Evolutionary conservation across 208 protist genomes (phyloP), one percentile per base, ranked within the genome.

Genomic region (Leishmania turanica): DNA sequence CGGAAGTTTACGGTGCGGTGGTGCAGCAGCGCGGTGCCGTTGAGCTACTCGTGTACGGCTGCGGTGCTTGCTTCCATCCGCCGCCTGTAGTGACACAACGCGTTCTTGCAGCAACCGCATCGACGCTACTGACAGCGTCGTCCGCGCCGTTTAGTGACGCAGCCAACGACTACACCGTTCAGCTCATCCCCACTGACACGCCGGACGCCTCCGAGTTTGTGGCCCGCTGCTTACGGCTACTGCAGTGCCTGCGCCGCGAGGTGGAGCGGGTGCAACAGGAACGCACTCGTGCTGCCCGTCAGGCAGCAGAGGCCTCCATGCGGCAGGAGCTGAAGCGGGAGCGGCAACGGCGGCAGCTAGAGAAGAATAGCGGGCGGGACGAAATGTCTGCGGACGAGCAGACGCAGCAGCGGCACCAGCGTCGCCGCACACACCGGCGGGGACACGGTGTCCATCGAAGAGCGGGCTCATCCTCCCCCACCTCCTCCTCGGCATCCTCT

Each of bases 21-120:
- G 73, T 95, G 76, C 89, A 85, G 80, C 91, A 95, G 83, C 86
- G 88, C 21, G 91, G 91, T 11, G 91, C 83, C 0, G 65, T 95
- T n/a, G 91, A 95, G 74, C 75, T 92, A 42, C 84, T 95, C 1
- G 53, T 88, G 19, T 81, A 87, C 69, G 88, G 81, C n/a, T 90
- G 87, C 6, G 82, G 77, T 1, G 91, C 80, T 19, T 71, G 60
- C 6, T 56, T 88, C n/a, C 75, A 53, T n/a, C 84, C 78, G 0
- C 65, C 72, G 15, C 70, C 79, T 1, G 21, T 51, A 19, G 31
- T 58, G 9, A 34, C 54, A 31, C 74, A 34, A 47, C 71, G 73
- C n/a, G 58, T 53, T 13, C 21, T 74, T 47, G 40, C 62, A 40
- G 54, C n/a, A 31, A 9, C 73, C 31, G n/a, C 77, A 37, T 17